Evolutionary conservation across 257 asterid species (phyloP), one percentile per base, ranked within the genome.

Genomic region (Paraleonurus japonicus): DNA sequence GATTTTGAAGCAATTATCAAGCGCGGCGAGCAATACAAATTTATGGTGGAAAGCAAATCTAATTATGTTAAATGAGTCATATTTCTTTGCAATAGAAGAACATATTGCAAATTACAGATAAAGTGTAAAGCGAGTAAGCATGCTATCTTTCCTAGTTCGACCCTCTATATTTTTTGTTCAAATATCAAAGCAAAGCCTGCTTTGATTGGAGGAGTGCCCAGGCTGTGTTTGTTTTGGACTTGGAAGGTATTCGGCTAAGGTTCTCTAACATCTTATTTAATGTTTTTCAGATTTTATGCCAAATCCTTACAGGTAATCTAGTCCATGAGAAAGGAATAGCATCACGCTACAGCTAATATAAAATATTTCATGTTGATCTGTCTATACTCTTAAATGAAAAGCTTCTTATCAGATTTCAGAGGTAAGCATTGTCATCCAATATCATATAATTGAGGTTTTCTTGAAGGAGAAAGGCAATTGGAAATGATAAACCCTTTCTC

Each of bases 1-100:
- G 85, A 64, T 62, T 62, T 61, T 58, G 77, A 32, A 68, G 55
- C 55, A 74, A 17, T 32, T 35, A 39, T 19, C 11, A 33, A 47
- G 6, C 8, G 27, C 12, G 0, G 27, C 54, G 0, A 47, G 24
- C 60, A 47, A 33, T 63, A 71, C 5, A 66, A 20, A 15, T 26
- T 47, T 27, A 28, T 17, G 62, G 54, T 22, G 8, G 20, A 4
- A 5, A 33, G 55, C 23, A 62, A 22, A 35, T 19, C 26, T 4
- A 61, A 15, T 7, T 7, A 12, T 12, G 39, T 27, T 27, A 27
- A 58, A 13, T 45, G 15, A 3, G 4, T 50, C 26, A 50, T n/a
- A 50, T 50, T 19, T 16, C 11, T 16, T 50, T 2, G 24, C 17
- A 50, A 50, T 16, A 26, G 57, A 16, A 50, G 24, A 50, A 50